These are phyloP conservation scores for Sporothrix brasiliensis DNA, from an alignment of 2,329 filamentous ascomycete genomes.

Conservation along the genomic window DNA sequence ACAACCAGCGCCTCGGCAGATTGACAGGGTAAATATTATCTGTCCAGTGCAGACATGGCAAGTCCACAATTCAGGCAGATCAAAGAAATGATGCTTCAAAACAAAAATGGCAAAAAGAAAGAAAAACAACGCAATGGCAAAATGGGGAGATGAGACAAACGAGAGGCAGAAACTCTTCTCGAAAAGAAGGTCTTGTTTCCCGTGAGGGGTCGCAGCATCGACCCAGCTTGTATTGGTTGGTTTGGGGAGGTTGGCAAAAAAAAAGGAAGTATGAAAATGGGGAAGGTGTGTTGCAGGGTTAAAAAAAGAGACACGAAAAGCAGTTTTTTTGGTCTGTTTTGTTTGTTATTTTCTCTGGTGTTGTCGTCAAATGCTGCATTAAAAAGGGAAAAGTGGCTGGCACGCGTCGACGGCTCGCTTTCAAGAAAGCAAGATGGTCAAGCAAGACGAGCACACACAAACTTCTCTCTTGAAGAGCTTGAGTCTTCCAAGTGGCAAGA, in stretches of 20 bases:
- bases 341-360: constrained; percentile 2
- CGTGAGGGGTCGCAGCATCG: constrained; percentile 58
- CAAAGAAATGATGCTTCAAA: background rate
- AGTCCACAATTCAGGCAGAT: background rate
- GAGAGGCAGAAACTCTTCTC: background rate
- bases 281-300: background rate
- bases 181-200: background rate
- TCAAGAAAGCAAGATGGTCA: background rate
- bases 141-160: constrained; percentile 15
- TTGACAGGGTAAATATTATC: constrained; percentile 28
- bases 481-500: background rate
- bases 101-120: constrained; percentile 6
- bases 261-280: background rate
- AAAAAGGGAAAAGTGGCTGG: background rate
- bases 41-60: background rate
- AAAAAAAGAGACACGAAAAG: background rate
- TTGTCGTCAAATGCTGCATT: background rate
- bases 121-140: constrained; percentile 18
- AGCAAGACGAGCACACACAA: constrained; percentile 8
- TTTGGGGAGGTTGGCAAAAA: constrained; percentile 9
- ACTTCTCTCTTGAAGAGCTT: background rate
- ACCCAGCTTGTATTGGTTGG: constrained; percentile 45
- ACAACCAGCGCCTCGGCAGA: constrained; percentile 27
- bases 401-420: constrained; percentile 8
- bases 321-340: constrained; percentile 22